Base-by-base conservation (phyloP, 768 basidiomycete genomes). In the Nevesoporus exiguus region DNA sequence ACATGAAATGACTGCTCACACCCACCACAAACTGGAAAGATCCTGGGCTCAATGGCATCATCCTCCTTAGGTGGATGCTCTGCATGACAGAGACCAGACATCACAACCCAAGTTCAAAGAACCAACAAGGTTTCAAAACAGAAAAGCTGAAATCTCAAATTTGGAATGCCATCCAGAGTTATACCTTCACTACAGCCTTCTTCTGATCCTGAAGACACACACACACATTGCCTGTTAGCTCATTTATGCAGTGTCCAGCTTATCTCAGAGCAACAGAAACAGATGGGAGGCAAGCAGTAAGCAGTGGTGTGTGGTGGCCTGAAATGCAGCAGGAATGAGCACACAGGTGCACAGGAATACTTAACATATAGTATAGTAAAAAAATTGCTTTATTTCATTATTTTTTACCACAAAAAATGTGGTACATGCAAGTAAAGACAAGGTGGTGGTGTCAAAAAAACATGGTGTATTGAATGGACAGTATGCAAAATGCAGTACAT, bases 61-160 rank as follows among this genome's bases (percentile, higher is more conserved):
- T n/a, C n/a, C n/a, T n/a, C n/a, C n/a, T n/a, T n/a, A n/a, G n/a
- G 64, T 96, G 92, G 91, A 88, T 91, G 0, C 76, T 95, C 54
- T 91, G 91, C 68, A 74, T 93, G 59, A 85, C 90, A 2, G 85
- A 90, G 58, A 78, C 83, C 8, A 78, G 91, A 24, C 84, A 87
- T 64, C 79, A 80, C n/a, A 83, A 90, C 60, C 73, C 82, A 1
- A 76, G 78, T 5, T 69, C 93, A 33, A 86, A 88, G 59, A 77
- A 82, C 59, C 75, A 77, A 27, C 76, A 74, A 7, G 89, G 84
- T 3, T 87, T 85, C 71, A 83, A 77, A 57, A 85, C 88, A 2
- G 88, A 91, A 49, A 84, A 88, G 49, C 77, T 95, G 37, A 92
- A 94, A 68, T 81, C 79, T 1, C 85, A 90, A 55, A 82, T 93